Evolutionary conservation across 176 grass and related monocot species (phyloP).

Genomic region (Typha latifolia): DNA sequence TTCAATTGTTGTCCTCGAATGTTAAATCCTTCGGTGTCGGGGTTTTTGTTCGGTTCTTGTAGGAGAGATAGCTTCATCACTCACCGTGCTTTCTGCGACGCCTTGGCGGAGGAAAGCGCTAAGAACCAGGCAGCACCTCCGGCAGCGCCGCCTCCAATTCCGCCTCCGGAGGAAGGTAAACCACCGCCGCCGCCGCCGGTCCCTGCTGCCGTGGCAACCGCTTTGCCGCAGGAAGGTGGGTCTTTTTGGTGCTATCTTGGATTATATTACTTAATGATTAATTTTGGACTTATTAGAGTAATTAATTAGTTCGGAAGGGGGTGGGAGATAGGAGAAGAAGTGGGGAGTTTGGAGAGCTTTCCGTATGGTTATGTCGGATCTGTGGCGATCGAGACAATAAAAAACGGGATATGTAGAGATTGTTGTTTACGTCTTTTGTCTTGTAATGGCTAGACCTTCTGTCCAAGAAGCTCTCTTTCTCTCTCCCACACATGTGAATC

Average conservation of each 20-base stretch:
- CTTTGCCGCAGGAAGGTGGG: slow-evolving; percentile 13
- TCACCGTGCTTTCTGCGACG: slow-evolving; percentile 95
- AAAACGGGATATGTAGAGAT: background rate
- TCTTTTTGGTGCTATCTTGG: background rate
- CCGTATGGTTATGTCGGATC: slow-evolving; percentile 3
- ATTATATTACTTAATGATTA: background rate
- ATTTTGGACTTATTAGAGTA: background rate
- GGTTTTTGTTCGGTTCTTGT: slow-evolving; percentile 1
- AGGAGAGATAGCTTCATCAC: slow-evolving; percentile 99
- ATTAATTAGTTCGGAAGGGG: background rate
- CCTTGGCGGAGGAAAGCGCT: slow-evolving; percentile 83
- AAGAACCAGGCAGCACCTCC: slow-evolving; percentile 25
- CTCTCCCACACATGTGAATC: background rate
- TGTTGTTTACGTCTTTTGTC: background rate
- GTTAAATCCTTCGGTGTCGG: background rate
- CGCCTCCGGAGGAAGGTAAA: slow-evolving; percentile 15
- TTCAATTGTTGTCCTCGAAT: background rate
- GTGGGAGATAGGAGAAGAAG: background rate
- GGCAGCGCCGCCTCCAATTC: background rate
- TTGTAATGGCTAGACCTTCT: background rate
- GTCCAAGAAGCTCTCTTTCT: background rate
- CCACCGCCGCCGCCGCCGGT: background rate
- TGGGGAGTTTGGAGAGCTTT: background rate
- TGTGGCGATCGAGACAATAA: background rate
- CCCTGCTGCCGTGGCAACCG: background rate